Conservation (phyloP, 345 rosid species). For the Ceriops zippeliana region DNA sequence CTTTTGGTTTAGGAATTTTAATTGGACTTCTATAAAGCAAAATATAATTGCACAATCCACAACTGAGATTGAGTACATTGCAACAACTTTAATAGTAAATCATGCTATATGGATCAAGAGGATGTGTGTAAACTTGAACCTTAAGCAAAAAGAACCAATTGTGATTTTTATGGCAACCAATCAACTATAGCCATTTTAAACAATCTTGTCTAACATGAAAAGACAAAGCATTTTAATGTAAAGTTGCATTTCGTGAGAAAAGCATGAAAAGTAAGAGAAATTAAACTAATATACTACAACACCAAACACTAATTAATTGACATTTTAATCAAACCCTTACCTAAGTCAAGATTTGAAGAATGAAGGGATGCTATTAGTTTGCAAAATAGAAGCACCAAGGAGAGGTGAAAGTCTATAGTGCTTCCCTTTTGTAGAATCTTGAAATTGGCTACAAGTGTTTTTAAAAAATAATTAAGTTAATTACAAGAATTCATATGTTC, state of each 20-base stretch:
- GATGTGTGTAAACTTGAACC: neutral
- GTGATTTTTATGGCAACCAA: neutral
- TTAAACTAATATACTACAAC: neutral
- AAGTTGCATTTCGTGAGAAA: neutral
- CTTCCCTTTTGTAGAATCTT: no score
- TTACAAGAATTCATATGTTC: no score
- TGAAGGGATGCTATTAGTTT: neutral
- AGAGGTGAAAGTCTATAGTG: no score
- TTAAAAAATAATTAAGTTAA: no score
- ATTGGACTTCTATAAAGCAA: neutral
- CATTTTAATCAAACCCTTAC: neutral
- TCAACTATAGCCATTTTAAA: neutral
- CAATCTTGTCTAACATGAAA: neutral
- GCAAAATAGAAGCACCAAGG: no score
- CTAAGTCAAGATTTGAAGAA: neutral
- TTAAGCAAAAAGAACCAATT: neutral
- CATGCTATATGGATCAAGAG: neutral
- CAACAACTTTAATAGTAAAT: no score
- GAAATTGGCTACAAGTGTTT: no score
- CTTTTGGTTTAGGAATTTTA: neutral
- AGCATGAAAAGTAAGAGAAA: neutral
- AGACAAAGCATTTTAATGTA: neutral
- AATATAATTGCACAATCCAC: neutral
- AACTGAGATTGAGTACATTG: neutral
- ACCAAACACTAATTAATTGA: neutral